Conservation (phyloP, 257 asterid genomes). For the Euphrasia confusa region DNA sequence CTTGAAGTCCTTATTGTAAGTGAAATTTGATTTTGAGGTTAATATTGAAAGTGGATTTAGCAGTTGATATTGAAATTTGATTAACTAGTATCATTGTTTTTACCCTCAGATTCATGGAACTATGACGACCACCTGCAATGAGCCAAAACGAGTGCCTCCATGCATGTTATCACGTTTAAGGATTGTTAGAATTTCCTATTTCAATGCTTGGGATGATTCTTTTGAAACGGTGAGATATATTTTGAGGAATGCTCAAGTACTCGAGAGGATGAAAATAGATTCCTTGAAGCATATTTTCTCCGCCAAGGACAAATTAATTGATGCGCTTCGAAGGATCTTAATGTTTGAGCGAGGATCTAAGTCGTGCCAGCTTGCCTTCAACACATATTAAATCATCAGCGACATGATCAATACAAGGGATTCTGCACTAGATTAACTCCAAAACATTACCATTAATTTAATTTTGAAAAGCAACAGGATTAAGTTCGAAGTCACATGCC, state of each 20-base stretch:
- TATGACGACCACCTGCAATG: not conserved
- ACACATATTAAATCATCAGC: no score
- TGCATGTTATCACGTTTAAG: not conserved
- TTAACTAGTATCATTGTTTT: not conserved
- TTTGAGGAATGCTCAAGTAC: conserved; percentile 9
- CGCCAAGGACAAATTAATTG: not conserved
- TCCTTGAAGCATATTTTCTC: no score
- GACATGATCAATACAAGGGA: no score
- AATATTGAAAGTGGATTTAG: no score
- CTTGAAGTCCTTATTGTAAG: no score
- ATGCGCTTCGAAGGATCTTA: not conserved
- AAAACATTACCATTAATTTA: no score
- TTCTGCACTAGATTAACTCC: no score
- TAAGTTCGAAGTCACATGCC: no score
- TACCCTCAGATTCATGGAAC: not conserved
- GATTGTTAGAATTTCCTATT: not conserved
- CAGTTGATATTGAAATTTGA: not conserved
- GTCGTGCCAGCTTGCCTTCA: not conserved
- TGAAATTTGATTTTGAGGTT: no score
- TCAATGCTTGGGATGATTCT: no score
- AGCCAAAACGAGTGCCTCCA: not conserved
- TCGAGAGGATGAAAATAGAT: not conserved
- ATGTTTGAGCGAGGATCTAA: not conserved
- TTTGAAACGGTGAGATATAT: not conserved
- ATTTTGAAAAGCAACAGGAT: no score